Conservation (phyloP, 345 rosid species). For the thale cress (Arabidopsis thaliana) region DNA sequence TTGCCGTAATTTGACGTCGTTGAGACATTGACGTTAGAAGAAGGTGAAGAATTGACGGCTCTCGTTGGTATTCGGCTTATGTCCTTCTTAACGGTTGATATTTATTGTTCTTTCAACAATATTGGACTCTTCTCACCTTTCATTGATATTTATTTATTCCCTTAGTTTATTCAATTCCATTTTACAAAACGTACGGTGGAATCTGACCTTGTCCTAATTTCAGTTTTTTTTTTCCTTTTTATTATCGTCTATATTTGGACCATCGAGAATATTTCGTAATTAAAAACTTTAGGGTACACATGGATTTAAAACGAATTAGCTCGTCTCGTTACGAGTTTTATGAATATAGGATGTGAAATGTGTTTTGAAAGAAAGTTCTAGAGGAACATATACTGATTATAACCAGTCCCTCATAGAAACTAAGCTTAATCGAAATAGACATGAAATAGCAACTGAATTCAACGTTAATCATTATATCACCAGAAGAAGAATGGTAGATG, state of each 20-base stretch:
- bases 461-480: neutral
- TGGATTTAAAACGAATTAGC: neutral
- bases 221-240: neutral
- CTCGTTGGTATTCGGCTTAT: constrained; percentile 32
- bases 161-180: constrained; percentile 21
- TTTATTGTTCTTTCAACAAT: constrained; percentile 14
- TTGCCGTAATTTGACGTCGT: constrained; percentile 36
- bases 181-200: constrained; percentile 36
- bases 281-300: neutral
- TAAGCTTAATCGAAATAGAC: neutral
- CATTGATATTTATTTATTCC: constrained; percentile 7
- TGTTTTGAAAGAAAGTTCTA: neutral
- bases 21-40: constrained; percentile 28
- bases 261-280: constrained; percentile 1
- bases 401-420: neutral
- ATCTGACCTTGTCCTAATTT: constrained; percentile 13
- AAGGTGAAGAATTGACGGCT: constrained; percentile 41
- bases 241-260: constrained; percentile 31
- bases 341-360: neutral
- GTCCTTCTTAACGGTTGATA: constrained; percentile 35
- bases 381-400: too few species aligned
- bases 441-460: neutral
- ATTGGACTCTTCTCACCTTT: constrained; percentile 16
- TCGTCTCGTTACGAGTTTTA: constrained; percentile 24
- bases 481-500: neutral